Conservation (phyloP, 345 rosid genomes). For the Anacardium occidentale region DNA sequence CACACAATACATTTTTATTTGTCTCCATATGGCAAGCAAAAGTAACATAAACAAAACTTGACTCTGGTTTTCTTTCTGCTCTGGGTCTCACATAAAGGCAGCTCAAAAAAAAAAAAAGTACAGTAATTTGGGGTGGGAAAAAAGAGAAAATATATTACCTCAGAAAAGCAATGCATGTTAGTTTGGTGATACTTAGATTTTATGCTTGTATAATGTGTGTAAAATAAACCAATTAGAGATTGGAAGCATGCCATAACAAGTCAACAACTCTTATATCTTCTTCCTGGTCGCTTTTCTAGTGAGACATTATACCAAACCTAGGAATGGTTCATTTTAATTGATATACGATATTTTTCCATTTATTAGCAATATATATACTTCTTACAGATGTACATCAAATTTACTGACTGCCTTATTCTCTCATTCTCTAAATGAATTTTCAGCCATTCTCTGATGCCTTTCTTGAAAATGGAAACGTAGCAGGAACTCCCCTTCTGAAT, state of each 20-base stretch:
- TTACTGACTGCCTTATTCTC: slow-evolving; percentile 6
- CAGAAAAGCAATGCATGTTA: background rate
- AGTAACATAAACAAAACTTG: background rate
- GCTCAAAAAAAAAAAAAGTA: background rate
- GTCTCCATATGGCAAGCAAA: background rate
- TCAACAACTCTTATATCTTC: background rate
- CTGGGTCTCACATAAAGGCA: background rate
- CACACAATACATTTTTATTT: background rate
- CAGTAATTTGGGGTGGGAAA: background rate
- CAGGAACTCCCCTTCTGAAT: slow-evolving; percentile 52
- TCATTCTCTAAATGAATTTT: slow-evolving; percentile 20
- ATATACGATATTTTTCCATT: background rate
- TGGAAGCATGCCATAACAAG: background rate
- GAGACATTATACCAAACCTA: background rate
- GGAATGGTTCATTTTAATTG: slow-evolving; percentile 1
- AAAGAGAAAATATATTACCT: background rate
- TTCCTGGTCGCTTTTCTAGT: background rate
- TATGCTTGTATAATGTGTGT: too few relatives aligned
- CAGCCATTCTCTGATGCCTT: slow-evolving; percentile 70
- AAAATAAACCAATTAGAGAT: background rate
- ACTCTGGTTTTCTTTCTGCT: background rate
- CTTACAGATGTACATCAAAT: background rate
- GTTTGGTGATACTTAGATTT: background rate
- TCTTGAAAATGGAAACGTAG: slow-evolving; percentile 55
- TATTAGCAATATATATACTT: background rate